Base-by-base conservation (phyloP, 176 grass and related monocot genomes). In the Avena atlantica region DNA sequence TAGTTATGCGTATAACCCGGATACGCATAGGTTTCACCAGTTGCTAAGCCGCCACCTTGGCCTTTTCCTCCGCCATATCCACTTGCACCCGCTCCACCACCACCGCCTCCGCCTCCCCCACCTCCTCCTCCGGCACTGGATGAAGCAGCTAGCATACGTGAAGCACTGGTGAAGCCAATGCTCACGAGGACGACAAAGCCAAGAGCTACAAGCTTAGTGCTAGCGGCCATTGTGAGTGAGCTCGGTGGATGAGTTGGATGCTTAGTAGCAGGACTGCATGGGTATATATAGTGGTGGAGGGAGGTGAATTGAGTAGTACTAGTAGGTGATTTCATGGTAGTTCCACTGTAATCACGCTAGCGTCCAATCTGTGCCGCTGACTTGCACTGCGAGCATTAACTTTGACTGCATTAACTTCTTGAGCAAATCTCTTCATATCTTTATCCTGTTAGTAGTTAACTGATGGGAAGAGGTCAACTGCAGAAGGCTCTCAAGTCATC, bases 191-290 rank as follows among this genome's bases (percentile, higher is more conserved):
- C 65, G 24, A 83, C 55, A n/a, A 83, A 71, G 2, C 49, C 66
- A 17, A 83, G 81, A 36, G 81, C 50, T 11, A 16, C 50, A 19
- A 72, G 20, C 19, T n/a, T 86, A 27, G 31, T 67, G 31, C 27
- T 29, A 14, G 62, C 74, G 44, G 47, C 86, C 86, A 87, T 86
- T 50, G 21, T 78, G 12, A 65, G 2, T 66, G 70, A 81, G 74
- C 58, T 74, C 52, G 7, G 4, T 75, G 14, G 13, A 65, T 55
- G 47, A 20, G 44, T 3, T 57, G 31, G 42, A 40, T 42, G 20
- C 14, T 66, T 15, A 17, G 25, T 5, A 5, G 10, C 62, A 68
- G 11, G 59, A n/a, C 27, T 56, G 31, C 23, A 0, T 21, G 7
- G 20, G 51, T 82, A 82, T 81, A 55, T 87, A 87, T 87, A 87